A percentile compares a stretch with the other conserved stretches of the same genome.
These are phyloP conservation scores for Phytophthora lateralis DNA, from an alignment of 352 stramenopile genomes.

Conservation along the genomic window DNA sequence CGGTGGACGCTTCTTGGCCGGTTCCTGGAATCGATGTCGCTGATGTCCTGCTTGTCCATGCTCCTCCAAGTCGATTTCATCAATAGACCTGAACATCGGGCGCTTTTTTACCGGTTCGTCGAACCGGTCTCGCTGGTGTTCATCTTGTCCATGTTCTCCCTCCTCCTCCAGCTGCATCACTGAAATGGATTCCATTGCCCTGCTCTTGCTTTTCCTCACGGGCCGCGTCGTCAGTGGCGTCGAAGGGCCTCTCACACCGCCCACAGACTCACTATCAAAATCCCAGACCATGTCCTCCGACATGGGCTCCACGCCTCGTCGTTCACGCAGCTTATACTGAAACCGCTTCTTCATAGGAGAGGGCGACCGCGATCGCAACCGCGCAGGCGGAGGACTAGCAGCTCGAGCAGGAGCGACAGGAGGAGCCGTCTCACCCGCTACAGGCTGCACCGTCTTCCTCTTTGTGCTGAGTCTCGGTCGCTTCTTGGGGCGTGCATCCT, in stretches of 20 bases:
- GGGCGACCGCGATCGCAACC: slow-evolving; percentile 10
- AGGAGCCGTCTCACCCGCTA: slow-evolving; percentile 5
- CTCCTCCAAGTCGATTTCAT: slow-evolving; percentile 36
- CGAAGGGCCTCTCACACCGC: slow-evolving; percentile 13
- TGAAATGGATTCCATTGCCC: slow-evolving; percentile 27
- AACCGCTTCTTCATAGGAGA: slow-evolving; percentile 17
- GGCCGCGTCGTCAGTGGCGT: slow-evolving; percentile 20
- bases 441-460: slow-evolving; percentile 17
- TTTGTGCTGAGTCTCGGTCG: slow-evolving; percentile 36
- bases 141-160: slow-evolving; percentile 8
- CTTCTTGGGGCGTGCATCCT: slow-evolving; percentile 25
- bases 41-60: slow-evolving; percentile 4
- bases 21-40: slow-evolving; percentile 1
- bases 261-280: slow-evolving; percentile 25
- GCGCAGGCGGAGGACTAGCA: slow-evolving; percentile 11
- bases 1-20: slow-evolving; percentile 16
- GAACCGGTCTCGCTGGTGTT: not conserved
- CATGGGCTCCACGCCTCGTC: slow-evolving; percentile 7
- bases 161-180: slow-evolving; percentile 25
- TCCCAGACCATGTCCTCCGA: slow-evolving; percentile 21
- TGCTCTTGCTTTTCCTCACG: slow-evolving; percentile 29
- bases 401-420: slow-evolving; percentile 15
- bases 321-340: slow-evolving; percentile 16
- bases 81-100: slow-evolving; percentile 16
- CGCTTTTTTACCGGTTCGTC: slow-evolving; percentile 19